Evolutionary conservation across 2,329 filamentous ascomycete species (phyloP).

Genomic region (Fusarium nodosum): DNA sequence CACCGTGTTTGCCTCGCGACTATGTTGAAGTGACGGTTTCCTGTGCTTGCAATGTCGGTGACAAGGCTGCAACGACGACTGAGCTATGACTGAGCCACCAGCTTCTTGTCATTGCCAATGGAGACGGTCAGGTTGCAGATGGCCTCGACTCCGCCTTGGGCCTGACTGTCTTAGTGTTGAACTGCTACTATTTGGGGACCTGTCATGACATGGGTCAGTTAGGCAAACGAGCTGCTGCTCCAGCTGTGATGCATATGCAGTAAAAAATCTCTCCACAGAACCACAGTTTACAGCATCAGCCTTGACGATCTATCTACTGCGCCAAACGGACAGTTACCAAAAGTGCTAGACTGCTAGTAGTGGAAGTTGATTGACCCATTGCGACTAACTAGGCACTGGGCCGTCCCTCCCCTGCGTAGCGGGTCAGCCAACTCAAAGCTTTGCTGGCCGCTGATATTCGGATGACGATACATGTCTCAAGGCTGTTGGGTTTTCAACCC

Average conservation of each 20-base stretch:
- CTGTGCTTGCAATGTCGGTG: conserved; percentile 32
- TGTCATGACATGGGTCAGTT: conserved; percentile 26
- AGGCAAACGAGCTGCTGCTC: conserved; percentile 20
- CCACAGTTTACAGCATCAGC: conserved; percentile 34
- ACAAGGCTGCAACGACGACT: conserved; percentile 37
- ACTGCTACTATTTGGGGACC: conserved; percentile 45
- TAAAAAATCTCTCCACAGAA: conserved; percentile 26
- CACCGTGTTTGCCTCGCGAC: conserved; percentile 26
- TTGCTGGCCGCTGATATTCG: conserved; percentile 25
- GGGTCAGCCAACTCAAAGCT: conserved; percentile 37
- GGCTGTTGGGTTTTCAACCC: neutral
- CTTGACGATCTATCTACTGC: conserved; percentile 25
- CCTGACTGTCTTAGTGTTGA: conserved; percentile 11
- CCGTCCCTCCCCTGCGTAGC: conserved; percentile 26
- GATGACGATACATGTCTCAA: conserved; percentile 3
- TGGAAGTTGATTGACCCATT: conserved; percentile 27
- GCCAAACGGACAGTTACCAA: conserved; percentile 4
- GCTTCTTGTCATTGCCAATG: conserved; percentile 30
- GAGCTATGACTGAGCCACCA: conserved; percentile 33
- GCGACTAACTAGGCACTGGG: conserved; percentile 7
- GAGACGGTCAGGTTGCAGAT: conserved; percentile 20
- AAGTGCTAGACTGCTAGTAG: conserved; percentile 11
- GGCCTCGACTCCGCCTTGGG: conserved; percentile 33
- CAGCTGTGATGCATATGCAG: conserved; percentile 4
- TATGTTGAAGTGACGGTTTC: conserved; percentile 20